These are phyloP conservation scores for Phytophthora citrophthora DNA, from an alignment of 352 stramenopile species.

Conservation along the genomic window DNA sequence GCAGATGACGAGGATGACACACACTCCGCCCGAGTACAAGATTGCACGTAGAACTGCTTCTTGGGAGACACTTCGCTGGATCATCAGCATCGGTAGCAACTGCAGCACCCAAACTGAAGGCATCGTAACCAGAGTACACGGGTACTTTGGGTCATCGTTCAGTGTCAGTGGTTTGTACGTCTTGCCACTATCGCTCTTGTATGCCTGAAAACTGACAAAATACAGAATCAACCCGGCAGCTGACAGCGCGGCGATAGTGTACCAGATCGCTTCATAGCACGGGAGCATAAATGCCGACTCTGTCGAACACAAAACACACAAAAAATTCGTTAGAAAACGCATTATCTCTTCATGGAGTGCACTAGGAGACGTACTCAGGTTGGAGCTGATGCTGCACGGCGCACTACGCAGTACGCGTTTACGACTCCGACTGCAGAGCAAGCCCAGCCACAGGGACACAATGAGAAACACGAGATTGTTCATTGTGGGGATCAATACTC, in stretches of 20 bases:
- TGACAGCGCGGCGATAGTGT: constrained; percentile 72
- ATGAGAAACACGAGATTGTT: constrained; percentile 79
- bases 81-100: constrained; percentile 86
- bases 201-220: constrained; percentile 53
- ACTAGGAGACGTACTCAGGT: constrained; percentile 63
- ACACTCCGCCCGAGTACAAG: constrained; percentile 68
- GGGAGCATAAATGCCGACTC: constrained; percentile 88
- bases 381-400: constrained; percentile 65
- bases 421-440: constrained; percentile 81
- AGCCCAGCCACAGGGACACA: constrained; percentile 69
- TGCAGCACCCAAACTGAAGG: constrained; percentile 81
- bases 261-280: constrained; percentile 88
- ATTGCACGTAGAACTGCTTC: constrained; percentile 77
- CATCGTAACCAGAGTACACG: constrained; percentile 61
- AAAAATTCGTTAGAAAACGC: not conserved
- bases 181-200: constrained; percentile 24
- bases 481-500: constrained; percentile 60
- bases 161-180: constrained; percentile 23
- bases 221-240: constrained; percentile 60
- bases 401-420: constrained; percentile 73
- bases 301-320: constrained; percentile 22
- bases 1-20: constrained; percentile 60
- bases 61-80: constrained; percentile 81
- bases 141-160: constrained; percentile 42
- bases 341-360: too few relatives aligned